phyloP scores from a whole-genome alignment of 768 basidiomycete genomes.

The Coprinopsis sp. region DNA sequence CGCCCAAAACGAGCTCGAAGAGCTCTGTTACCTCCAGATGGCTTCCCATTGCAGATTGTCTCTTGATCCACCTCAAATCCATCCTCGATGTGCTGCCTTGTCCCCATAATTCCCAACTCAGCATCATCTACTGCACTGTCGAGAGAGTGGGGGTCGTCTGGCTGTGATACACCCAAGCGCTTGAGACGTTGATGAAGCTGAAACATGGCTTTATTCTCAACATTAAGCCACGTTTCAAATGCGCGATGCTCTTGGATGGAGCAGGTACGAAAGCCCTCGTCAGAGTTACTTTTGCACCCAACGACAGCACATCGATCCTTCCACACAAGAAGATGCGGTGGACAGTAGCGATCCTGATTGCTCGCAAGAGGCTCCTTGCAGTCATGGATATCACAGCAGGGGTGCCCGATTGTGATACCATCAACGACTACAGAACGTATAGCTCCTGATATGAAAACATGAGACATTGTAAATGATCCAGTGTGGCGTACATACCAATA shows the following conservation, averaged over 20 bases:
- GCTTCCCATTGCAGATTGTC: conserved; percentile 9
- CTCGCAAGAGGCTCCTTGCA: conserved; percentile 19
- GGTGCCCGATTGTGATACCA: conserved; percentile 24
- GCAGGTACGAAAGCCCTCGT: conserved; percentile 19
- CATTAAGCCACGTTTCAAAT: conserved; percentile 16
- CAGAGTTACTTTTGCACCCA: conserved; percentile 11
- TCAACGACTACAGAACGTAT: conserved; percentile 17
- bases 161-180: conserved; percentile 4
- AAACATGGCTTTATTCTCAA: conserved; percentile 19
- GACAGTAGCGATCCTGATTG: conserved; percentile 20
- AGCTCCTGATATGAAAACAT: too few relatives aligned
- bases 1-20: conserved; percentile 23
- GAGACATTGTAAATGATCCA: too few relatives aligned
- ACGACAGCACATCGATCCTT: conserved; percentile 18
- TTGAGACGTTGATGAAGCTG: conserved; percentile 19
- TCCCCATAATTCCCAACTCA: conserved; percentile 13
- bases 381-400: conserved; percentile 25
- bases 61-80: conserved; percentile 7
- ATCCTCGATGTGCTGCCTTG: background rate
- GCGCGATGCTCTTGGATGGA: conserved; percentile 15
- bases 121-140: too few relatives aligned
- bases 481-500: too few relatives aligned
- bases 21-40: conserved; percentile 16
- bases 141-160: too few relatives aligned
- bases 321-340: conserved; percentile 11